Evolutionary conservation across 768 basidiomycete species (phyloP).

Genomic region (Suillus tomentosus): DNA sequence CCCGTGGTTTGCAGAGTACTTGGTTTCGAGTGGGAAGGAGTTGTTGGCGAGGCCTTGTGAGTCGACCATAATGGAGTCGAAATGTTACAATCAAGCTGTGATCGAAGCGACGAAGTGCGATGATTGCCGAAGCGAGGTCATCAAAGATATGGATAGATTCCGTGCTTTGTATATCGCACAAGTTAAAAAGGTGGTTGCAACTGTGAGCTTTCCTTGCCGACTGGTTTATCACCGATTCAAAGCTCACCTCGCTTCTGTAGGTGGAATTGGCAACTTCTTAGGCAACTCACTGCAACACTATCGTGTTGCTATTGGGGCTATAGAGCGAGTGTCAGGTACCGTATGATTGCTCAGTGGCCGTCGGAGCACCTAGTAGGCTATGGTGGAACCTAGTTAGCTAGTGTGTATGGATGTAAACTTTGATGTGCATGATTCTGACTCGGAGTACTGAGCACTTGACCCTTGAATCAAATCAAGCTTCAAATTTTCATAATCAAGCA

Average conservation of each 20-base stretch:
- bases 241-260: constrained; percentile 11
- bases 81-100: neutral
- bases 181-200: constrained; percentile 2
- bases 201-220: constrained; percentile 10
- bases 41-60: constrained; percentile 5
- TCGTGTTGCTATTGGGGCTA: neutral
- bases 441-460: too few species aligned
- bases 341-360: neutral
- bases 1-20: constrained; percentile 8
- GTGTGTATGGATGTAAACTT: neutral
- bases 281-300: neutral
- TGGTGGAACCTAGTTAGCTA: neutral
- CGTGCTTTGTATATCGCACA: constrained; percentile 1
- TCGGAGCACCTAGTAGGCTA: neutral
- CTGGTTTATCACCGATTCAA: neutral
- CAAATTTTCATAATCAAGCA: neutral
- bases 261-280: neutral
- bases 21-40: constrained; percentile 3
- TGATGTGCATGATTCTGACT: too few species aligned
- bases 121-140: neutral
- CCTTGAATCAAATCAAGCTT: too few species aligned
- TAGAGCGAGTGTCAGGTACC: too few species aligned
- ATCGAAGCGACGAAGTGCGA: neutral
- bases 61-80: neutral
- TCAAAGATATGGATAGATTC: neutral